Percentiles rank a stretch among this genome's conserved stretches.
phyloP scores from a whole-genome alignment of 129 eudicot genomes.

The Flaveria brownii region DNA sequence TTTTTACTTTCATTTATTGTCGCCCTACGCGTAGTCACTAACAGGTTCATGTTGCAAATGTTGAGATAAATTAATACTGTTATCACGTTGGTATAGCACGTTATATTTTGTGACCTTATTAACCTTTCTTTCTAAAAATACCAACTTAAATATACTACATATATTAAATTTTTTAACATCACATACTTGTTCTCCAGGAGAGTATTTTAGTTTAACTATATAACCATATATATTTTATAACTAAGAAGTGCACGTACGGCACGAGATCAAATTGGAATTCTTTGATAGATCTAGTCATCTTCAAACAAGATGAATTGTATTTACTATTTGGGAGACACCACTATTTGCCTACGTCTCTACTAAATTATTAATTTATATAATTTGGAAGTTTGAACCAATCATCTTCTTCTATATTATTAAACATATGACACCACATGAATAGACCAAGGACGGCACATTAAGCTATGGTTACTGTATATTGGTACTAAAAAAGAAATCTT shows the following conservation, averaged over 20 bases:
- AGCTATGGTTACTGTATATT: not conserved
- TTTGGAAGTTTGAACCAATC: not conserved
- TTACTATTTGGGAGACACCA: slow-evolving; percentile 21
- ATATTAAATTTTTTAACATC: too few species aligned
- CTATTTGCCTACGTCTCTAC: slow-evolving; percentile 13
- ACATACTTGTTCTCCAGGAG: too few species aligned
- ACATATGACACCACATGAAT: not conserved
- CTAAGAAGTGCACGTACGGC: slow-evolving; percentile 27
- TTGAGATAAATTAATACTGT: too few species aligned
- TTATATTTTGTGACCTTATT: too few species aligned
- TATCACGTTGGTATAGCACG: too few species aligned
- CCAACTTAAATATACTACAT: too few species aligned
- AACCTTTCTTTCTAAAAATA: too few species aligned
- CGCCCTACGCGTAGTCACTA: not conserved
- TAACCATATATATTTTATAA: not conserved
- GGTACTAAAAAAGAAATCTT: not conserved
- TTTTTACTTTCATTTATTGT: not conserved
- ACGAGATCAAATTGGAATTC: not conserved
- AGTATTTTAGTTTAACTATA: too few species aligned
- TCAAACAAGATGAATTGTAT: slow-evolving; percentile 25
- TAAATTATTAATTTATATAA: not conserved
- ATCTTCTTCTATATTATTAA: too few species aligned
- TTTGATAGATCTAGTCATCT: slow-evolving; percentile 18
- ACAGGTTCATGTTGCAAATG: not conserved
- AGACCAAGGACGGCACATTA: slow-evolving; percentile 16